Evolutionary conservation across 257 asterid species (phyloP).

Genomic region (Gentiana straminea): DNA sequence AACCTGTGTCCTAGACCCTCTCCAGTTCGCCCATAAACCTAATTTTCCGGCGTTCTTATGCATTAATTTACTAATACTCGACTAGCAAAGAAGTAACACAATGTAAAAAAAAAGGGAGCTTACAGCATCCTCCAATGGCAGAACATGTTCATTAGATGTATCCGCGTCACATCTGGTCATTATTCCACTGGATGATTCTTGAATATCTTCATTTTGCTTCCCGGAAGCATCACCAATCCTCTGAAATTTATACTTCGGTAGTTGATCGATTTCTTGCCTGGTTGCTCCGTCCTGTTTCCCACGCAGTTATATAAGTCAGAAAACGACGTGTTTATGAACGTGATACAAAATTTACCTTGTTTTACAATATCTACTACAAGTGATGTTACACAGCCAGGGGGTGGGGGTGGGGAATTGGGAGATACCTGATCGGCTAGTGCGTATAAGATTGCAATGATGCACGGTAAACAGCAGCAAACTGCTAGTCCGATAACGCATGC

Average conservation of each 20-base stretch:
- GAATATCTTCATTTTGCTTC: conserved; percentile 83
- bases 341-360: not conserved
- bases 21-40: too few relatives aligned
- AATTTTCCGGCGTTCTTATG: too few relatives aligned
- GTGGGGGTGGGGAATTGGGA: not conserved
- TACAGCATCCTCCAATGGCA: conserved; percentile 90
- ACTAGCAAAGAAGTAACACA: too few relatives aligned
- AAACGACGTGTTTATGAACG: not conserved
- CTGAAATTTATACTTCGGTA: conserved; percentile 74
- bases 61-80: too few relatives aligned
- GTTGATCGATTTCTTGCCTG: conserved; percentile 83
- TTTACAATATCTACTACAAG: too few relatives aligned
- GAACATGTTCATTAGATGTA: conserved; percentile 67
- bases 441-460: conserved; percentile 86
- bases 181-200: conserved; percentile 92
- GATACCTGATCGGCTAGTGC: conserved; percentile 97
- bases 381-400: too few relatives aligned
- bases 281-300: conserved; percentile 90
- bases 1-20: too few relatives aligned
- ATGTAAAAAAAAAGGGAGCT: conserved; percentile 9
- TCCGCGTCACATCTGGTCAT: conserved; percentile 77
- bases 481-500: conserved; percentile 93
- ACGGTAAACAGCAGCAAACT: conserved; percentile 98
- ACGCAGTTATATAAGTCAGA: not conserved
- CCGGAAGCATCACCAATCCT: conserved; percentile 72